A percentile compares a stretch with the other conserved stretches of the same genome.
These are phyloP conservation scores for Triticum dicoccoides DNA, from an alignment of 176 grass and related monocot genomes.

Conservation along the genomic window DNA sequence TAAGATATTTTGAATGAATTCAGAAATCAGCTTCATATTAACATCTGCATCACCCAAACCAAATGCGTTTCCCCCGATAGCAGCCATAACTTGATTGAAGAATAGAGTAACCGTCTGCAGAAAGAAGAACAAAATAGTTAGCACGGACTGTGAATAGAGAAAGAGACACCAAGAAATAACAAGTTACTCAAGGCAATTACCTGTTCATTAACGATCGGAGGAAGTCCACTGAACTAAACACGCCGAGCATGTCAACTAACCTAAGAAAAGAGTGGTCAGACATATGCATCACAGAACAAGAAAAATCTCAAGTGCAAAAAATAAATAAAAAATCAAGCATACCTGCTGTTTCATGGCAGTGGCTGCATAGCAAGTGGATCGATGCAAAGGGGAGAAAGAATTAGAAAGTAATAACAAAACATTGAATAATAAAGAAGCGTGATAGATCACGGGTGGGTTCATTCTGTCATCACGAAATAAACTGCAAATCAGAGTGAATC, in stretches of 20 bases:
- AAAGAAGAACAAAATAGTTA: background rate
- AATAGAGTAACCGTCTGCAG: slow-evolving; percentile 81
- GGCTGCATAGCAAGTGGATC: too few relatives aligned
- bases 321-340: background rate
- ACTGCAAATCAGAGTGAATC: too few relatives aligned
- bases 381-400: background rate
- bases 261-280: slow-evolving; percentile 17
- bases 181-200: slow-evolving; percentile 25
- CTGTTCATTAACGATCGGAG: slow-evolving; percentile 91
- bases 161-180: background rate
- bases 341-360: slow-evolving; percentile 35
- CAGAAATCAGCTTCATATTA: slow-evolving; percentile 33
- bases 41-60: slow-evolving; percentile 92
- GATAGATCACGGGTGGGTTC: background rate
- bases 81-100: slow-evolving; percentile 93
- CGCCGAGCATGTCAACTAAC: slow-evolving; percentile 87
- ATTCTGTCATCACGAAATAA: too few relatives aligned
- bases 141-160: too few relatives aligned
- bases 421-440: background rate
- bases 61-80: slow-evolving; percentile 92
- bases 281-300: background rate
- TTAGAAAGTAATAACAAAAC: slow-evolving; percentile 21
- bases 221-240: slow-evolving; percentile 89
- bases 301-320: background rate
- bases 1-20: slow-evolving; percentile 35